Percentiles rank a stretch among this genome's conserved stretches.
phyloP scores from a whole-genome alignment of 257 asterid species.

The Petrea volubilis region DNA sequence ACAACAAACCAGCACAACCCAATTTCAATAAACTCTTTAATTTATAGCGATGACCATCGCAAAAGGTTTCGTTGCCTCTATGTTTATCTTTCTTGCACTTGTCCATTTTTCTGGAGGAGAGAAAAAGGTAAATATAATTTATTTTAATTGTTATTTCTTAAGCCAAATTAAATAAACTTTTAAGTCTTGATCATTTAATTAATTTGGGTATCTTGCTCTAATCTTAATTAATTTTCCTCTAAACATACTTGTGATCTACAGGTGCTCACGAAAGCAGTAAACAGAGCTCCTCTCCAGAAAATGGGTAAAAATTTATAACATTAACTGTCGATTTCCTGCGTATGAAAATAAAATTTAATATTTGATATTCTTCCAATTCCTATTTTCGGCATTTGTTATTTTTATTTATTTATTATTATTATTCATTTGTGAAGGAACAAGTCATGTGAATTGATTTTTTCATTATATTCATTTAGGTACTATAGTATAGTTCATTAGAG shows the following conservation, averaged over 20 bases:
- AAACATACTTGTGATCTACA: not conserved
- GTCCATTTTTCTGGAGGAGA: not conserved
- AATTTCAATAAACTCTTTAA: not conserved
- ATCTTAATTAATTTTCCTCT: not conserved
- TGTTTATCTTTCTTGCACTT: not conserved
- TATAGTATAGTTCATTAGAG: no score
- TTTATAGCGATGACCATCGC: not conserved
- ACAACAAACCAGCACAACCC: not conserved
- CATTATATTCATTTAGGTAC: no score
- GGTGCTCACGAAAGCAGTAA: not conserved
- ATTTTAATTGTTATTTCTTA: not conserved
- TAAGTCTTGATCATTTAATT: not conserved
- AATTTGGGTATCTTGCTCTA: not conserved
- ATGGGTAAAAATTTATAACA: not conserved
- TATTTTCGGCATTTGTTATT: no score
- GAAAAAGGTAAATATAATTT: not conserved
- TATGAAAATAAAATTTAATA: no score
- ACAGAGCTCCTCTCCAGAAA: not conserved
- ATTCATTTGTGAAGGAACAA: no score
- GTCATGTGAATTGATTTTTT: no score
- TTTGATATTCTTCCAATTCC: no score
- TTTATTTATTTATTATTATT: no score
- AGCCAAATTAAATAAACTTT: not conserved
- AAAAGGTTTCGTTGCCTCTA: not conserved
- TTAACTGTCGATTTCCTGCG: no score